phyloP scores from a whole-genome alignment of 345 rosid genomes.

The Pugionium dolabratum region DNA sequence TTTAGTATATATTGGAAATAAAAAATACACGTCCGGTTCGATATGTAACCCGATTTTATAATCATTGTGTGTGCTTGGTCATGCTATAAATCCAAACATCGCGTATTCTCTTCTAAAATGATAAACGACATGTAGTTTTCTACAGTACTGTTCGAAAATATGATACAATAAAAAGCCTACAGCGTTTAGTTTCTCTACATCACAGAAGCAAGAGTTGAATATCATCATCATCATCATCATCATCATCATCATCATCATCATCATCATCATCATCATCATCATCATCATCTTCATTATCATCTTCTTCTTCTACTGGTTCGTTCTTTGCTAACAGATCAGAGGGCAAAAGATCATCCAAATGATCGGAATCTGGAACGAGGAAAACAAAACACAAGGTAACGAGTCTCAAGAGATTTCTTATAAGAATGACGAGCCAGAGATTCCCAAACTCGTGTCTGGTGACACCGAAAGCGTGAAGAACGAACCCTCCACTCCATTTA shows the following conservation, averaged over 20 bases:
- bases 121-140: constrained; percentile 16
- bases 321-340: constrained; percentile 29
- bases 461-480: constrained; percentile 57
- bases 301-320: constrained; percentile 17
- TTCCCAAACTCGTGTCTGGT: constrained; percentile 62
- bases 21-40: too few relatives aligned
- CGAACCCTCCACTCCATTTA: constrained; percentile 69
- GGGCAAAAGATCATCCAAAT: constrained; percentile 47
- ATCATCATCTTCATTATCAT: not conserved
- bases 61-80: too few relatives aligned
- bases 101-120: constrained; percentile 1
- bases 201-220: constrained; percentile 46
- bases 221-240: constrained; percentile 31
- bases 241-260: not conserved
- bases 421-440: constrained; percentile 62
- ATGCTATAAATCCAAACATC: too few relatives aligned
- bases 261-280: constrained; percentile 27
- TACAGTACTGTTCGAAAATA: not conserved
- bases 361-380: constrained; percentile 64
- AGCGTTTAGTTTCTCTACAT: not conserved
- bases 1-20: too few relatives aligned
- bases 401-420: constrained; percentile 60
- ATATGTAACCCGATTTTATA: too few relatives aligned
- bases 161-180: not conserved
- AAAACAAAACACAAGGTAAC: constrained; percentile 63